Conservation (phyloP, 2,329 filamentous ascomycete genomes). For the Keithomyces neogunnii region DNA sequence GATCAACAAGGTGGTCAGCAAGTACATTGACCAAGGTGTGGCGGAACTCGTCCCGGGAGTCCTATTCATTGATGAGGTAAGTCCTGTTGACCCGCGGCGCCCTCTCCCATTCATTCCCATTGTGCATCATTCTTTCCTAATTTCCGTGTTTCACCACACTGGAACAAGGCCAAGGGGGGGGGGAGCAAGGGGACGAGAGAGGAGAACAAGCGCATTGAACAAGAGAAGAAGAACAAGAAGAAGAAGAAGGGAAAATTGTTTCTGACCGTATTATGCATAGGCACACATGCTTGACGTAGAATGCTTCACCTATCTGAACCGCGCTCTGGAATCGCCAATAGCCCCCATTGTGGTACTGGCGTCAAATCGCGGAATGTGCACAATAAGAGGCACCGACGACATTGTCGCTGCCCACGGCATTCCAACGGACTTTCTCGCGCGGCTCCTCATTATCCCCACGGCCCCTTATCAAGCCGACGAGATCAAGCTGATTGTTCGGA, state of each 20-base stretch:
- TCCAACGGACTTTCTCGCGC: slow-evolving; percentile 84
- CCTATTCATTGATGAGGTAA: slow-evolving; percentile 91
- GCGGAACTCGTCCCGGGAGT: slow-evolving; percentile 95
- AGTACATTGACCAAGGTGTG: slow-evolving; percentile 97
- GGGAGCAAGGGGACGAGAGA: background rate
- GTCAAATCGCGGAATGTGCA: slow-evolving; percentile 90
- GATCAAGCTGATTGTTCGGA: slow-evolving; percentile 84
- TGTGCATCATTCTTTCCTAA: background rate
- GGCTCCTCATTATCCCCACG: slow-evolving; percentile 92
- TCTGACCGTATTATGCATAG: slow-evolving; percentile 32
- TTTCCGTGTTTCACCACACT: background rate
- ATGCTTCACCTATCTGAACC: slow-evolving; percentile 98
- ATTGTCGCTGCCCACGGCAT: slow-evolving; percentile 86
- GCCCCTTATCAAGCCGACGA: slow-evolving; percentile 81
- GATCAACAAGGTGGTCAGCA: slow-evolving; percentile 99
- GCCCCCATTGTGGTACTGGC: slow-evolving; percentile 96
- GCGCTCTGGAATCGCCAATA: slow-evolving; percentile 89
- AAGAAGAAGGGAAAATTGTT: slow-evolving; percentile 3
- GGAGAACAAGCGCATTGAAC: background rate
- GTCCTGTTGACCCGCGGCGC: slow-evolving; percentile 4
- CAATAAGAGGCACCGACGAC: slow-evolving; percentile 79
- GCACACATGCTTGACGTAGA: slow-evolving; percentile 99
- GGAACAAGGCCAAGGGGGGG: background rate
- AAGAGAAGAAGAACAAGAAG: background rate
- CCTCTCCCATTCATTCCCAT: background rate